Evolutionary conservation across 2,329 filamentous ascomycete species (phyloP).

Genomic region (Paraphaeosphaeria sporulosa): DNA sequence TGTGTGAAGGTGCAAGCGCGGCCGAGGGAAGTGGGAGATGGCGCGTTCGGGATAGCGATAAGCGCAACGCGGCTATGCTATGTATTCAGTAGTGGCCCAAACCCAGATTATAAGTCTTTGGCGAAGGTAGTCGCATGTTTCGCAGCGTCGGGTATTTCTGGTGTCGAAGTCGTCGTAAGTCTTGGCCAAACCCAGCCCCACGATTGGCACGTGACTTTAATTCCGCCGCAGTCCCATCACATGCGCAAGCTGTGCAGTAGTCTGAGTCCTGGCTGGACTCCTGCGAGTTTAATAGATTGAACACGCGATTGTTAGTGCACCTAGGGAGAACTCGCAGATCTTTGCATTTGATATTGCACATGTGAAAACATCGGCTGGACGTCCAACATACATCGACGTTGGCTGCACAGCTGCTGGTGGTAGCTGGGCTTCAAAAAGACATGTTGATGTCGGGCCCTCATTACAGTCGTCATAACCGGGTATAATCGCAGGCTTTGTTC

Average conservation of each 20-base stretch:
- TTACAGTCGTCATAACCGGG: background rate
- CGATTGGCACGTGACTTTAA: constrained; percentile 14
- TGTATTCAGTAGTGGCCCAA: background rate
- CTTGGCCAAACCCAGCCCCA: constrained; percentile 24
- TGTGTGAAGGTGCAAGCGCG: constrained; percentile 4
- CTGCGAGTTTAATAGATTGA: background rate
- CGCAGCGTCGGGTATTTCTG: constrained; percentile 8
- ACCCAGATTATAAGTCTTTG: constrained; percentile 11
- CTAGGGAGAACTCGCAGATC: background rate
- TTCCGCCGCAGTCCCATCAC: background rate
- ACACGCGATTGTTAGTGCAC: background rate
- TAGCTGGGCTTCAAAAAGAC: background rate
- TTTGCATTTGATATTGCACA: background rate
- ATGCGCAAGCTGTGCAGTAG: background rate
- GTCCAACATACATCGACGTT: background rate
- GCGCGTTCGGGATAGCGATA: background rate
- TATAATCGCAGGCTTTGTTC: background rate
- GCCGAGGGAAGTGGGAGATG: background rate
- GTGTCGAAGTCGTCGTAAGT: constrained; percentile 20
- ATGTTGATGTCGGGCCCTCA: background rate
- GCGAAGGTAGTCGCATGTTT: constrained; percentile 12
- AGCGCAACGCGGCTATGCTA: constrained; percentile 7
- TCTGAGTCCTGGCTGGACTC: background rate
- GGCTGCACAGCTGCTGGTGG: background rate
- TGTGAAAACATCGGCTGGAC: background rate